These are phyloP conservation scores for Argentina anserina DNA, from an alignment of 306 rosid species.

Conservation along the genomic window DNA sequence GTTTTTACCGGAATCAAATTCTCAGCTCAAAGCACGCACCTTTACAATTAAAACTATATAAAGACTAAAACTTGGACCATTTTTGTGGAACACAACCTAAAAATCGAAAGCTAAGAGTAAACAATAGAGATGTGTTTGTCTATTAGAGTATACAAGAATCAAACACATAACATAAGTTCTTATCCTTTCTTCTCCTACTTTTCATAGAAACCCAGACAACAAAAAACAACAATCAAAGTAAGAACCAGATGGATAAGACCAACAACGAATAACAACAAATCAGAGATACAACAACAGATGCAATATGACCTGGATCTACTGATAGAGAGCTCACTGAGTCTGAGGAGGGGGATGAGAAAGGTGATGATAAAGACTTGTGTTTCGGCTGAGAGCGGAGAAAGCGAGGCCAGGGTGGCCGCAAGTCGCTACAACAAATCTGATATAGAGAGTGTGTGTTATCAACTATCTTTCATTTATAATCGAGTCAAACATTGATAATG, in stretches of 20 bases:
- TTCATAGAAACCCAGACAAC: neutral
- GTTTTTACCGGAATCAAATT: neutral
- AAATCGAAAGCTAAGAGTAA: neutral
- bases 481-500: too few species aligned
- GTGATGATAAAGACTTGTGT: neutral
- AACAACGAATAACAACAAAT: neutral
- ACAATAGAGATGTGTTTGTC: neutral
- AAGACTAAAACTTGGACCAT: neutral
- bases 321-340: slow-evolving; percentile 15
- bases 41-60: neutral
- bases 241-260: neutral
- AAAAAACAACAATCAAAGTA: neutral
- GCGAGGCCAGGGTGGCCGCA: neutral
- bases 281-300: neutral
- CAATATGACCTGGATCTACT: neutral
- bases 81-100: neutral
- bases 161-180: neutral
- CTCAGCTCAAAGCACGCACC: neutral
- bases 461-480: too few species aligned
- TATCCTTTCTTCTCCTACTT: neutral
- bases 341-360: neutral
- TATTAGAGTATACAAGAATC: neutral
- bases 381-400: slow-evolving; percentile 23
- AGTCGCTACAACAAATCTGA: neutral
- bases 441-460: too few species aligned